Percentiles rank a stretch among this genome's conserved stretches.
phyloP scores from a whole-genome alignment of 83 land plant species.

The Diphasiastrum complanatum region DNA sequence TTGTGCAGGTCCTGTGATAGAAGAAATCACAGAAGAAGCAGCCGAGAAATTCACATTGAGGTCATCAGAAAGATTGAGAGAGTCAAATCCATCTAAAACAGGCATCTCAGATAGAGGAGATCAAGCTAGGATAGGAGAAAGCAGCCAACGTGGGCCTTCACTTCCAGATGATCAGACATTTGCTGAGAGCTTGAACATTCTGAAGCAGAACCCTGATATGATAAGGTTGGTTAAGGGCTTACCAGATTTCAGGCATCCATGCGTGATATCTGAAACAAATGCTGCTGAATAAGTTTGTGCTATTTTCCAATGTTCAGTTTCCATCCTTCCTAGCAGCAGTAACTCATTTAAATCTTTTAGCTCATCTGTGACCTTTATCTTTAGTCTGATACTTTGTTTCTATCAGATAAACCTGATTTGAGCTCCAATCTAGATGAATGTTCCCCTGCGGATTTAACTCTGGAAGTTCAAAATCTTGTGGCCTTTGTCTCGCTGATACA shows the following conservation, averaged over 20 bases:
- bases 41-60: constrained; percentile 16
- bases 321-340: too few relatives aligned
- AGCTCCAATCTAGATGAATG: too few relatives aligned
- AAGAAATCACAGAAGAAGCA: constrained; percentile 80
- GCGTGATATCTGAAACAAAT: too few relatives aligned
- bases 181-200: constrained; percentile 27
- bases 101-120: neutral
- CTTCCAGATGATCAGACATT: constrained; percentile 21
- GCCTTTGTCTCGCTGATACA: too few relatives aligned
- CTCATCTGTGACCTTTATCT: too few relatives aligned
- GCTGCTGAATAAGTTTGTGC: too few relatives aligned
- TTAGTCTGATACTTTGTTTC: too few relatives aligned
- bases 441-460: too few relatives aligned
- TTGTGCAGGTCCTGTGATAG: constrained; percentile 59
- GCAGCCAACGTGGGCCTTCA: constrained; percentile 9
- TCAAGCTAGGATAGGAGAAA: neutral
- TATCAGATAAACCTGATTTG: too few relatives aligned
- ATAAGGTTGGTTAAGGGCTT: constrained; percentile 63
- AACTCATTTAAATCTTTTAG: too few relatives aligned
- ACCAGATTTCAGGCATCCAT: neutral
- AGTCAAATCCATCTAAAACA: neutral
- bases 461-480: too few relatives aligned
- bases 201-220: constrained; percentile 65
- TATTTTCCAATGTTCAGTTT: too few relatives aligned
- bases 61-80: neutral